Conservation (phyloP, 768 basidiomycete species). For the Russula ochroleuca region DNA sequence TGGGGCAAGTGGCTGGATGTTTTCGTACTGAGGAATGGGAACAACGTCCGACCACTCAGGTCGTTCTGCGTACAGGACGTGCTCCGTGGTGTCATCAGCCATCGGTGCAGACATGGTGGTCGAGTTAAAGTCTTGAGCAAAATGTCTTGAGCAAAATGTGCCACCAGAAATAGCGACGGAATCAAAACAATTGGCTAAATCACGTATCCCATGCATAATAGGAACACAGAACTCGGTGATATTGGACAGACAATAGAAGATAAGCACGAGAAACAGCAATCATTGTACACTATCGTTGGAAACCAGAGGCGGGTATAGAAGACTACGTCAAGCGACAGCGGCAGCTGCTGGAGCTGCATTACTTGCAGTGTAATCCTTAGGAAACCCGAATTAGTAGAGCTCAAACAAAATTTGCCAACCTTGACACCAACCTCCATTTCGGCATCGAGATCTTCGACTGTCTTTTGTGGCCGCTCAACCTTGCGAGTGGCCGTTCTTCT, state of each 20-base stretch:
- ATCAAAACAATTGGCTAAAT: slow-evolving; percentile 10
- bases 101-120: slow-evolving; percentile 13
- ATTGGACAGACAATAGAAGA: slow-evolving; percentile 9
- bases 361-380: slow-evolving; percentile 64
- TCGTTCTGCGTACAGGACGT: slow-evolving; percentile 51
- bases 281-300: slow-evolving; percentile 23
- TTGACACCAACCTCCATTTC: slow-evolving; percentile 84
- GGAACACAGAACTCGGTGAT: slow-evolving; percentile 2
- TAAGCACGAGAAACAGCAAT: slow-evolving; percentile 21
- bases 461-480: slow-evolving; percentile 66
- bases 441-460: slow-evolving; percentile 87
- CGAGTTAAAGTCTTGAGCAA: background rate
- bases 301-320: slow-evolving; percentile 6
- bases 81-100: slow-evolving; percentile 5
- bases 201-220: background rate
- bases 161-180: background rate
- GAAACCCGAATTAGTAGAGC: slow-evolving; percentile 8
- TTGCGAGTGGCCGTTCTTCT: slow-evolving; percentile 45
- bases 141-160: no score
- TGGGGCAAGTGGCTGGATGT: slow-evolving; percentile 72
- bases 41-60: slow-evolving; percentile 77
- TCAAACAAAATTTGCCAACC: background rate
- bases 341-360: slow-evolving; percentile 43
- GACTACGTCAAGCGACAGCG: slow-evolving; percentile 27
- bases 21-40: slow-evolving; percentile 80